Base-by-base conservation (phyloP, 495 filamentous ascomycete genomes). In the Penicillium canariense region DNA sequence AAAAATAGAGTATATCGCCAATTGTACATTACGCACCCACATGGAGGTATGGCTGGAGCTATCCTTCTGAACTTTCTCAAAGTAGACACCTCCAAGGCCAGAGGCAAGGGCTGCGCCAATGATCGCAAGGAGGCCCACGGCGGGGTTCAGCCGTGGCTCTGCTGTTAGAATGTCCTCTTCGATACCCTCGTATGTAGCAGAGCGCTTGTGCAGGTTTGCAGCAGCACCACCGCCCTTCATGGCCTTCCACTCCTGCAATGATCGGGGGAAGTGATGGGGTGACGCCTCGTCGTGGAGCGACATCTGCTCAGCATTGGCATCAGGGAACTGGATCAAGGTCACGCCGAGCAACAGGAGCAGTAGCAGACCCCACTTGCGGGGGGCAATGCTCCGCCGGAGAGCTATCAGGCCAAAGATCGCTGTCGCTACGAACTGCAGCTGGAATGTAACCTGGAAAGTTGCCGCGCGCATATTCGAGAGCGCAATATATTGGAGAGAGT, bases 131-230 rank as follows among this genome's bases (percentile, higher is more conserved):
- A 97, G 63, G n/a, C 94, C 94, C 49, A 95, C 72, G 1, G 81
- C 78, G 45, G 84, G 80, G 70, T 91, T 90, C 81, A 95, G 82
- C 34, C 78, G 70, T 8, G 86, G 87, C 22, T 81, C 73, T 15
- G 77, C 79, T 25, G 81, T 69, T 38, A 80, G 77, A 34, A 87
- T 78, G 62, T 96, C 93, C 54, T 94, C 87, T 57, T 90, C 78
- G 48, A 96, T 96, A 18, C 94, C 93, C 69, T 96, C 87, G 62
- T 97, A 96, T 1, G 91, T 95, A 5, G 91, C 91, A n/a, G 91
- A 96, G n/a, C 94, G 85, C 48, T 77, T 77, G 18, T 78, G 72
- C 38, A 92, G 48, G 44, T 72, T 75, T 8, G 68, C 61, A 20
- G 71, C 61, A 44, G 72, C 69, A 43, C 71, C 61, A 32, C 71